Evolutionary conservation across 768 basidiomycete species (phyloP).

Genomic region (Hericium rajendrae): DNA sequence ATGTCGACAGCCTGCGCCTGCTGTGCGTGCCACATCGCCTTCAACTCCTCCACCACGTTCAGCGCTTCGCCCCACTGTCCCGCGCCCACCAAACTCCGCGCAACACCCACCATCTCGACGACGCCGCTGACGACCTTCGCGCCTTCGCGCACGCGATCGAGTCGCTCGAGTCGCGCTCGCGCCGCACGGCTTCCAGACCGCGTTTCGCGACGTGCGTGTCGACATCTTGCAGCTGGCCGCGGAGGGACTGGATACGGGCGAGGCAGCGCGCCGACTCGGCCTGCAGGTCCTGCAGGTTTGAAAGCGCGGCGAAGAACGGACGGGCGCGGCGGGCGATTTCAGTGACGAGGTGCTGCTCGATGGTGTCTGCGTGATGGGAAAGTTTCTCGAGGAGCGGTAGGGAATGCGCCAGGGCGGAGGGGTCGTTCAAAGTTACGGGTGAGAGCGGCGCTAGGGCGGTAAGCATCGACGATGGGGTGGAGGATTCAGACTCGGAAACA

Average conservation of each 20-base stretch:
- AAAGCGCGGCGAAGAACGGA: constrained; percentile 92
- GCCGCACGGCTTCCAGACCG: constrained; percentile 66
- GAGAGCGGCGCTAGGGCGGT: constrained; percentile 7
- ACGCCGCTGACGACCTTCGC: constrained; percentile 59
- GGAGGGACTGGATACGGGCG: constrained; percentile 61
- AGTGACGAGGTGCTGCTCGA: constrained; percentile 89
- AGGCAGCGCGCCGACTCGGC: constrained; percentile 82
- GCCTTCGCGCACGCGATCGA: constrained; percentile 52
- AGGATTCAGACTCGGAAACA: constrained; percentile 45
- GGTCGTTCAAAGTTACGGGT: constrained; percentile 33
- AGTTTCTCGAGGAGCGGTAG: constrained; percentile 80
- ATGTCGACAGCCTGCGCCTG: background rate
- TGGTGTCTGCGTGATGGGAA: constrained; percentile 84
- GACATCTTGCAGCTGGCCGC: constrained; percentile 61
- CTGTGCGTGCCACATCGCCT: constrained; percentile 41
- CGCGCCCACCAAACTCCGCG: constrained; percentile 62
- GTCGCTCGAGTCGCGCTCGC: constrained; percentile 51
- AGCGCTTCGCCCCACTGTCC: constrained; percentile 88
- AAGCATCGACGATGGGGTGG: constrained; percentile 1
- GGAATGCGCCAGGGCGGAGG: constrained; percentile 53
- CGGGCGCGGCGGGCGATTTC: constrained; percentile 87
- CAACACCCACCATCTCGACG: constrained; percentile 68
- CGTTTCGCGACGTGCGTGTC: constrained; percentile 70
- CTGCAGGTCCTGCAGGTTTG: constrained; percentile 89
- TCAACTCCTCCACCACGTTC: constrained; percentile 59